Conservation (phyloP, 768 basidiomycete species). For the Boletus pseudopeckii region DNA sequence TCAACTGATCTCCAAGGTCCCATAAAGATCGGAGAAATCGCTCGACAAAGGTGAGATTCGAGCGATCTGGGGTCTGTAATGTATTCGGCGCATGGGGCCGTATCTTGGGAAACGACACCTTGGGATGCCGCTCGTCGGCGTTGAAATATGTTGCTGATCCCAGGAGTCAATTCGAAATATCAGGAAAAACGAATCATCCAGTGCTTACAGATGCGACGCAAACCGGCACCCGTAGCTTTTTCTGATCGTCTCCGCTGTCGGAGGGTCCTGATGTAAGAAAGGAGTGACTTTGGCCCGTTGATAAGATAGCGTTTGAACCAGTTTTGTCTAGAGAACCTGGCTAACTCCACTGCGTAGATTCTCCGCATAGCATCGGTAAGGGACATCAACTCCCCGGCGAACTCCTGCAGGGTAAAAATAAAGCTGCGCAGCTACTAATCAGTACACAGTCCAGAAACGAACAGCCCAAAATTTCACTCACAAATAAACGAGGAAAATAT, state of each 20-base stretch:
- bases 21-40: conserved; percentile 69
- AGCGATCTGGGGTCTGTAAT: conserved; percentile 68
- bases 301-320: conserved; percentile 41
- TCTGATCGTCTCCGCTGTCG: conserved; percentile 9
- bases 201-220: conserved; percentile 44
- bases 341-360: conserved; percentile 67
- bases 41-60: conserved; percentile 57
- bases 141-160: conserved; percentile 51
- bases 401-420: conserved; percentile 95
- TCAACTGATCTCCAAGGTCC: conserved; percentile 61
- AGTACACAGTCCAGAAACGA: not conserved
- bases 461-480: conserved; percentile 41
- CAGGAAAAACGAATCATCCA: not conserved
- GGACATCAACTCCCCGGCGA: conserved; percentile 75
- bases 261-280: conserved; percentile 22
- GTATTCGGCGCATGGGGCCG: conserved; percentile 83
- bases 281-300: conserved; percentile 20
- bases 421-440: conserved; percentile 57
- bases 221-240: conserved; percentile 17
- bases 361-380: conserved; percentile 82
- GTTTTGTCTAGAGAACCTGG: conserved; percentile 32
- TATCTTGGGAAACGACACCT: conserved; percentile 76
- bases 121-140: conserved; percentile 43
- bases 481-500: conserved; percentile 90
- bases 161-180: conserved; percentile 6